Evolutionary conservation across 1,284 basidiomycete genomes (phyloP).

Genomic region (Ceratobasidium sp.): DNA sequence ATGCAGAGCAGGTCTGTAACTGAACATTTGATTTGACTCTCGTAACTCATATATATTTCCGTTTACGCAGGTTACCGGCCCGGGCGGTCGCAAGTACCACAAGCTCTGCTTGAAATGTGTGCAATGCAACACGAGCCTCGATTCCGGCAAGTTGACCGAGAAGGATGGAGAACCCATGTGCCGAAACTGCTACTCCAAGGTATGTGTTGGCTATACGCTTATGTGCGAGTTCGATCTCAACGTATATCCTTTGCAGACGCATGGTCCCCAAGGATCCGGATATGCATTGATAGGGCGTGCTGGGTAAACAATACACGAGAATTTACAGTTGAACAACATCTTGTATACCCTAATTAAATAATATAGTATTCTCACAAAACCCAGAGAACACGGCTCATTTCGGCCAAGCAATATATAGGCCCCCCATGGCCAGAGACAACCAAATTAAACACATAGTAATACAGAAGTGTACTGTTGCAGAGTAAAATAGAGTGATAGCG

Average conservation of each 20-base stretch:
- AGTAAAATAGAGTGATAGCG: not conserved
- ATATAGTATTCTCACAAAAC: not conserved
- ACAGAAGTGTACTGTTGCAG: not conserved
- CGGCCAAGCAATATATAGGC: too few relatives aligned
- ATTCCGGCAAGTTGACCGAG: constrained; percentile 72
- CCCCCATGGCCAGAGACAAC: too few relatives aligned
- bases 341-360: constrained; percentile 31
- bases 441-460: not conserved
- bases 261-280: constrained; percentile 74
- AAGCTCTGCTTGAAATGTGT: constrained; percentile 76
- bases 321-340: not conserved
- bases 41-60: not conserved
- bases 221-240: constrained; percentile 25
- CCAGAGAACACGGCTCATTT: too few relatives aligned
- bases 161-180: constrained; percentile 75
- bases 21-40: not conserved
- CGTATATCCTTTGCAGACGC: constrained; percentile 15
- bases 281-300: constrained; percentile 75
- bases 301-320: constrained; percentile 44
- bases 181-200: constrained; percentile 74
- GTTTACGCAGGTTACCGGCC: constrained; percentile 62
- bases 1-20: constrained; percentile 43
- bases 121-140: constrained; percentile 68
- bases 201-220: constrained; percentile 47
- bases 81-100: constrained; percentile 73